phyloP scores from a whole-genome alignment of 352 stramenopile species.

The Saprolegnia diclina region DNA sequence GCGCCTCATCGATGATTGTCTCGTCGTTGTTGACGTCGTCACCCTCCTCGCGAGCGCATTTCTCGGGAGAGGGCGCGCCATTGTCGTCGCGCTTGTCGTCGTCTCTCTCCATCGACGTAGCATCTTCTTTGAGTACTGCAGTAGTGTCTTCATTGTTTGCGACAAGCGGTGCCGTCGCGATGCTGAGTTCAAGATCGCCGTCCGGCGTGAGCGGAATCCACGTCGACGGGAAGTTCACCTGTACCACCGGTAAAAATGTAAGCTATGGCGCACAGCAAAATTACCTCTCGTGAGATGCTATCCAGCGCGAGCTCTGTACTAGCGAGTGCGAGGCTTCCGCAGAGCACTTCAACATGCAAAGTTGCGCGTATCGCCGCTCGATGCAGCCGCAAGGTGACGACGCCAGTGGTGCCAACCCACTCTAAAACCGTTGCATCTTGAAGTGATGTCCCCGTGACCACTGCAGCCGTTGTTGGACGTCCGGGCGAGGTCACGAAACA shows the following conservation, averaged over 20 bases:
- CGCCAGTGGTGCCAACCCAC: background rate
- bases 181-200: background rate
- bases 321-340: background rate
- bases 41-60: background rate
- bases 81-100: background rate
- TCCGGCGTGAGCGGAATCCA: background rate
- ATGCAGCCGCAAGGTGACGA: background rate
- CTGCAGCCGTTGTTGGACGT: background rate
- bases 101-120: background rate
- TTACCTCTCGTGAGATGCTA: background rate
- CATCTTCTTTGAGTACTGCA: background rate
- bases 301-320: background rate
- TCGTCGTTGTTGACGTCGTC: conserved; percentile 11
- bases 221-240: background rate
- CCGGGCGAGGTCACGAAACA: background rate
- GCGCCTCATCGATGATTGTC: background rate
- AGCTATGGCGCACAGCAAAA: background rate
- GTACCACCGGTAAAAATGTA: background rate
- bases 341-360: conserved; percentile 7
- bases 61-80: conserved; percentile 23
- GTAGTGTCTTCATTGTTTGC: conserved; percentile 5
- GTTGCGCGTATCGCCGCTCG: background rate
- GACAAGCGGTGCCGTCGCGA: background rate
- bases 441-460: background rate
- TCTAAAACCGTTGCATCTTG: background rate